Percentiles rank a stretch among this genome's conserved stretches.
These are phyloP conservation scores for Arxiozyma telluris DNA, from an alignment of 1,139 yeast species.

Conservation along the genomic window DNA sequence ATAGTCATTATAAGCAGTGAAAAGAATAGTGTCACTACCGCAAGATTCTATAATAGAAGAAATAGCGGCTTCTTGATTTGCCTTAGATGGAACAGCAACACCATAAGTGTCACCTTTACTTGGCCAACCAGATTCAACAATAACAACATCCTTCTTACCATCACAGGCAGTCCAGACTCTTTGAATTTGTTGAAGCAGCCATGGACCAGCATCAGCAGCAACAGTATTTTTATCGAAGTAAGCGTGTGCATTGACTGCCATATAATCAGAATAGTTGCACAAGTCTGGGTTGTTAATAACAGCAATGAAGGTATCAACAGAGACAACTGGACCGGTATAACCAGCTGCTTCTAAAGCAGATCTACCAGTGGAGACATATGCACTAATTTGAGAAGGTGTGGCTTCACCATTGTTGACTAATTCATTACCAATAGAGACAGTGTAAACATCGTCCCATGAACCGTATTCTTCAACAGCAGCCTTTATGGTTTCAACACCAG, in stretches of 20 bases:
- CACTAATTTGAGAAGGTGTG: slow-evolving; percentile 44
- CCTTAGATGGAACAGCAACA: slow-evolving; percentile 55
- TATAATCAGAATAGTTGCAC: slow-evolving; percentile 63
- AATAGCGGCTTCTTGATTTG: slow-evolving; percentile 55
- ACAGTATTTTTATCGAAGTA: slow-evolving; percentile 65
- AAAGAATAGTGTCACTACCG: slow-evolving; percentile 50
- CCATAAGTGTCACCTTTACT: slow-evolving; percentile 57
- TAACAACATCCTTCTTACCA: slow-evolving; percentile 46
- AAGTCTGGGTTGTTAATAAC: slow-evolving; percentile 60
- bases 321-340: slow-evolving; percentile 61
- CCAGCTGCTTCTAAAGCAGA: slow-evolving; percentile 52
- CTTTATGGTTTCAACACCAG: slow-evolving; percentile 46
- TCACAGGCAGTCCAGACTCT: slow-evolving; percentile 60
- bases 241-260: slow-evolving; percentile 77
- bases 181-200: slow-evolving; percentile 59
- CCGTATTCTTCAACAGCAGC: slow-evolving; percentile 48
- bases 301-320: slow-evolving; percentile 75
- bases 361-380: slow-evolving; percentile 49
- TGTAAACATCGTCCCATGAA: slow-evolving; percentile 60
- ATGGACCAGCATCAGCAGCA: slow-evolving; percentile 60
- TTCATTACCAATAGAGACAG: slow-evolving; percentile 76
- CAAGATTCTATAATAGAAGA: slow-evolving; percentile 44
- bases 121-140: slow-evolving; percentile 82
- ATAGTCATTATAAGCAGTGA: slow-evolving; percentile 65
- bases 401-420: slow-evolving; percentile 62